These are phyloP conservation scores for Picochlorum sp. DNA, from an alignment of 139 green algal genomes.

Conservation along the genomic window DNA sequence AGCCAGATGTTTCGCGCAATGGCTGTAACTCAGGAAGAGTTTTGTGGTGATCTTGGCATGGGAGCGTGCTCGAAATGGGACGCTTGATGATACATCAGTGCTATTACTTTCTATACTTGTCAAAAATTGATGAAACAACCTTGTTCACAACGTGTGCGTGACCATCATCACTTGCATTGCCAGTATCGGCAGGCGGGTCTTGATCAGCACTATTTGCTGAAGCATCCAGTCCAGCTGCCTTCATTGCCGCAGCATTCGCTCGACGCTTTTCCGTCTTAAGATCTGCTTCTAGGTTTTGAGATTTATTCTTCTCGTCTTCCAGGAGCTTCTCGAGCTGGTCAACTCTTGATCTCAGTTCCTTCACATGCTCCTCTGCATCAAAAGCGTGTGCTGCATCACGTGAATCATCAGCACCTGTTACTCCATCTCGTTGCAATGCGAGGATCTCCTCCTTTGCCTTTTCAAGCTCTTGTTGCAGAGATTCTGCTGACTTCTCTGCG, in stretches of 20 bases:
- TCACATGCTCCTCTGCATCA: neutral
- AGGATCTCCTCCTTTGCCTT: slow-evolving; percentile 1
- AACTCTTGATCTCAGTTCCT: neutral
- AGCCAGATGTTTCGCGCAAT: neutral
- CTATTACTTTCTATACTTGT: neutral
- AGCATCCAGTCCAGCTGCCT: neutral
- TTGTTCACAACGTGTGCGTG: neutral
- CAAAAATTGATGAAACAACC: slow-evolving; percentile 8
- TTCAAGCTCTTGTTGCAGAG: neutral
- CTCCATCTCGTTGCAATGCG: neutral
- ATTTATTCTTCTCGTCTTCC: no score
- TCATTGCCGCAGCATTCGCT: slow-evolving; percentile 2
- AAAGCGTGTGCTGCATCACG: neutral
- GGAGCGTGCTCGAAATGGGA: slow-evolving; percentile 10
- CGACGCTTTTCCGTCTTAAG: neutral
- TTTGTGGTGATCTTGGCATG: slow-evolving; percentile 32
- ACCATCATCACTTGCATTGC: neutral
- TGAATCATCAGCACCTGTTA: neutral
- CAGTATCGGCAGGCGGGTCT: neutral
- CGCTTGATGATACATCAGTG: neutral
- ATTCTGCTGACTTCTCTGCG: neutral
- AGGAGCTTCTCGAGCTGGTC: no score
- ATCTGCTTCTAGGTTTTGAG: neutral
- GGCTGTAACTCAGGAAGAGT: neutral
- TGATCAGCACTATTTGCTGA: neutral